A percentile compares a stretch with the other conserved stretches of the same genome.
phyloP scores from a whole-genome alignment of 768 basidiomycete genomes.

The Goffeauzyma gilvescens region DNA sequence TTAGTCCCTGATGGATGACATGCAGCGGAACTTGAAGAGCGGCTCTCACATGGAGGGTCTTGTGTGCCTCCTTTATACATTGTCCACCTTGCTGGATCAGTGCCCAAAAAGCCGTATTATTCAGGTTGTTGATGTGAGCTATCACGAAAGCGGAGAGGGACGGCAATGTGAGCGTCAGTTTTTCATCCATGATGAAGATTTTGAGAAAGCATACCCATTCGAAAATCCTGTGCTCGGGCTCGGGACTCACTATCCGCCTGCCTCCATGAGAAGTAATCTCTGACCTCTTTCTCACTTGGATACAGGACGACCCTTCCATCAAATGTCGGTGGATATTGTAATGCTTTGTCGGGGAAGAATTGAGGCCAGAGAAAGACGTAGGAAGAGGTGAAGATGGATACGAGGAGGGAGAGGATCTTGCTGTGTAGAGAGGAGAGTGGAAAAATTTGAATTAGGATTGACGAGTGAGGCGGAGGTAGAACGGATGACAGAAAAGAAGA shows the following conservation, averaged over 20 bases:
- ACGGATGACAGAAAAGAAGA: no score
- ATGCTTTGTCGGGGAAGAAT: conserved; percentile 50
- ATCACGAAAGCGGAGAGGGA: conserved; percentile 12
- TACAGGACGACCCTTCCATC: conserved; percentile 76
- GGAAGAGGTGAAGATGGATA: conserved; percentile 72
- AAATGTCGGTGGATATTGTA: conserved; percentile 75
- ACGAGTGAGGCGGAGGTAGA: no score
- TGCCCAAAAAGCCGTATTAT: conserved; percentile 93
- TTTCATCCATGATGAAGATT: not conserved
- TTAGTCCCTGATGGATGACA: no score
- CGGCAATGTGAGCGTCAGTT: conserved; percentile 1
- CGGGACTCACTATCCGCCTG: conserved; percentile 77
- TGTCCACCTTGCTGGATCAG: conserved; percentile 66
- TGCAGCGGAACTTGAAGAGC: conserved; percentile 1
- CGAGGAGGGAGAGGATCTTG: conserved; percentile 67
- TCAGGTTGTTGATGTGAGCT: conserved; percentile 97
- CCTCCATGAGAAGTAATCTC: conserved; percentile 90
- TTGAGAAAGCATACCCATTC: not conserved
- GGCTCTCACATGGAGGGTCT: conserved; percentile 36
- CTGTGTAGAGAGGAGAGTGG: conserved; percentile 36
- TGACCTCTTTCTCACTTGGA: conserved; percentile 49
- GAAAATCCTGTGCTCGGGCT: conserved; percentile 11
- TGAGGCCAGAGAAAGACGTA: conserved; percentile 71
- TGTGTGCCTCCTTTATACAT: conserved; percentile 62
- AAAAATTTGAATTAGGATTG: not conserved